Base-by-base conservation (phyloP, 192 early-diverging fungal species). In the Mortierella antarctica region DNA sequence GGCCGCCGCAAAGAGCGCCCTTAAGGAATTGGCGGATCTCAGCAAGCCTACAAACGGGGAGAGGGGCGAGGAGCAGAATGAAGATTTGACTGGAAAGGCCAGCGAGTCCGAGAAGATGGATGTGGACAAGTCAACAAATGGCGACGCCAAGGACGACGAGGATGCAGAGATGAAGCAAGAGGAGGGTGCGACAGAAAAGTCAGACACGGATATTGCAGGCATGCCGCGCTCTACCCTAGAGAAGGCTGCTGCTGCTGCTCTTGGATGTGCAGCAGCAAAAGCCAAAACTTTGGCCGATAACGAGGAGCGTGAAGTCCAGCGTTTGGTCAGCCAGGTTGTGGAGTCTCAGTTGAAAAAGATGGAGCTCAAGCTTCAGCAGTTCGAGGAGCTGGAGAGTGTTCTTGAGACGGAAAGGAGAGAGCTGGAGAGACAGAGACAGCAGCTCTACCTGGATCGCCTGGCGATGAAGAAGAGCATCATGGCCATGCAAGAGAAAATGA, bases 211-310 rank as follows among this genome's bases (percentile, higher is more conserved):
- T 42, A 48, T 48, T 54, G 70, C 74, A 5, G 64, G 65, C 55
- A 61, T 82, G 7, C 59, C 73, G 39, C 77, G 86, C 4, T 81
- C 89, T 7, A 74, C 97, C 18, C 48, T 74, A 18, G 92, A 93
- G 60, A 89, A 89, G 47, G 94, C 93, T 2, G 93, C 91, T 1
- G 92, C 95, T 2, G 89, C 92, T 2, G 98, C 98, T 9, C 86
- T 99, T 8, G 97, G 94, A 14, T 90, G 96, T 1, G 96, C 96
- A 0, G 95, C 96, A 0, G 96, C 92, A 31, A 98, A 98, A 83
- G 94, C 96, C 20, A 84, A 93, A 44, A 83, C 77, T 7, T 84
- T 98, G 4, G 93, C 96, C 0, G 82, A 90, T 7, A 69, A 93
- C 56, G 94, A 97, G 73, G 97, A 97, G 69, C 85, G 90, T 12